Conservation (phyloP, 768 basidiomycete species). For the Lactarius sanguifluus region DNA sequence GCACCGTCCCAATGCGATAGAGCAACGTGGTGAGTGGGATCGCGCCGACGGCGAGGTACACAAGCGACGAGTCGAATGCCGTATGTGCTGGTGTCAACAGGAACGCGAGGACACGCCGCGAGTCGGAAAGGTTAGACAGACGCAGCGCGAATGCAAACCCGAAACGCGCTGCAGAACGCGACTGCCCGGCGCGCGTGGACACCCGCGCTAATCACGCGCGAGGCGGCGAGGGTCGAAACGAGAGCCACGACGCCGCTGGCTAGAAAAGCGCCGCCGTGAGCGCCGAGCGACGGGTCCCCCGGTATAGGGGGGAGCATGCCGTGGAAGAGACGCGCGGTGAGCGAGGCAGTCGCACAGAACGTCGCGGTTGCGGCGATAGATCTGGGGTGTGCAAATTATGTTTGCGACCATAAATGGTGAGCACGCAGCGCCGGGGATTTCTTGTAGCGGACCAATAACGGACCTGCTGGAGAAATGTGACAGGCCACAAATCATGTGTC, state of each 20-base stretch:
- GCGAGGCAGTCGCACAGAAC: slow-evolving; percentile 50
- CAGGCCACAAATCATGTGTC: slow-evolving; percentile 65
- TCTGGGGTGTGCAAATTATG: slow-evolving; percentile 52
- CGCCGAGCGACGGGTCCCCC: slow-evolving; percentile 31
- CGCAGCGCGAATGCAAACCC: slow-evolving; percentile 55
- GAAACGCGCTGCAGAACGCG: slow-evolving; percentile 45
- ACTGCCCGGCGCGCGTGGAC: slow-evolving; percentile 31
- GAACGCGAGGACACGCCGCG: slow-evolving; percentile 51
- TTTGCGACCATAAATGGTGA: slow-evolving; percentile 16
- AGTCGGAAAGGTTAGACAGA: slow-evolving; percentile 53
- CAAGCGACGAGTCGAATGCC: slow-evolving; percentile 58
- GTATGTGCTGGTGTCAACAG: slow-evolving; percentile 48
- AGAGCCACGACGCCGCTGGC: slow-evolving; percentile 32
- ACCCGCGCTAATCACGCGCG: slow-evolving; percentile 10
- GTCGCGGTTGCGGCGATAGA: slow-evolving; percentile 55
- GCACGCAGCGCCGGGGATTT: neutral
- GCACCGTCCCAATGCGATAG: slow-evolving; percentile 44
- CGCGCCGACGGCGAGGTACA: slow-evolving; percentile 52
- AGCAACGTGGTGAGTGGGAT: slow-evolving; percentile 47
- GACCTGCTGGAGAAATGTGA: slow-evolving; percentile 57
- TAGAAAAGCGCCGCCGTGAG: slow-evolving; percentile 33
- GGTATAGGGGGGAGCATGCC: slow-evolving; percentile 34
- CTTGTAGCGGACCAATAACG: slow-evolving; percentile 42
- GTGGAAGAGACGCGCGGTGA: slow-evolving; percentile 46
- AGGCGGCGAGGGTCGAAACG: slow-evolving; percentile 16